phyloP scores from a whole-genome alignment of 2,329 filamentous ascomycete genomes.

The Exophiala spinifera region DNA sequence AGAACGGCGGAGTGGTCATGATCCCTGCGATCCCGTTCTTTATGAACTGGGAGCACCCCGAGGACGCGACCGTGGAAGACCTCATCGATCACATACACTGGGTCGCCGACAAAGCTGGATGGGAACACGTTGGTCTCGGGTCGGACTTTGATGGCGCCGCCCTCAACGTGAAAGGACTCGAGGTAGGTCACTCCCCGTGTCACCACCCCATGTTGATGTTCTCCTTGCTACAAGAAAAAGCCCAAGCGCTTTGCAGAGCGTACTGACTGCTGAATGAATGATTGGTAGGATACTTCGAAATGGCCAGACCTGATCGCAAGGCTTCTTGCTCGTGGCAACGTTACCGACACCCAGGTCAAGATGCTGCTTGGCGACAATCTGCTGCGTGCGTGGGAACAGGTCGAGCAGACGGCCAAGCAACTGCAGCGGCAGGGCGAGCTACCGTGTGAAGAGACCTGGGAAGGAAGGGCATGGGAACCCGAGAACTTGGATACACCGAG shows the following conservation, averaged over 20 bases:
- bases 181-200: no score
- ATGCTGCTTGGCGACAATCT: slow-evolving; percentile 14
- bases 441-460: slow-evolving; percentile 24
- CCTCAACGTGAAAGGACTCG: slow-evolving; percentile 29
- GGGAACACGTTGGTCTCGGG: slow-evolving; percentile 80
- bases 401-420: slow-evolving; percentile 22
- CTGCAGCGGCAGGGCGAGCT: slow-evolving; percentile 23
- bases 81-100: slow-evolving; percentile 77
- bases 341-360: slow-evolving; percentile 11
- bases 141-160: slow-evolving; percentile 75
- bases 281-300: slow-evolving; percentile 15
- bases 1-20: slow-evolving; percentile 44
- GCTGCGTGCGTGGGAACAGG: slow-evolving; percentile 26
- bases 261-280: not conserved
- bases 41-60: slow-evolving; percentile 31
- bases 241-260: no score
- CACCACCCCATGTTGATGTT: no score
- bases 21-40: slow-evolving; percentile 38
- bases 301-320: slow-evolving; percentile 25
- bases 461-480: slow-evolving; percentile 9
- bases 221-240: no score
- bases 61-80: slow-evolving; percentile 62
- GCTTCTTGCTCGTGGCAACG: slow-evolving; percentile 17
- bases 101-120: slow-evolving; percentile 79
- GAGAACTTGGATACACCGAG: slow-evolving; percentile 1